Conservation (phyloP, 768 basidiomycete species). For the Tylopilus rubrobrunneus region DNA sequence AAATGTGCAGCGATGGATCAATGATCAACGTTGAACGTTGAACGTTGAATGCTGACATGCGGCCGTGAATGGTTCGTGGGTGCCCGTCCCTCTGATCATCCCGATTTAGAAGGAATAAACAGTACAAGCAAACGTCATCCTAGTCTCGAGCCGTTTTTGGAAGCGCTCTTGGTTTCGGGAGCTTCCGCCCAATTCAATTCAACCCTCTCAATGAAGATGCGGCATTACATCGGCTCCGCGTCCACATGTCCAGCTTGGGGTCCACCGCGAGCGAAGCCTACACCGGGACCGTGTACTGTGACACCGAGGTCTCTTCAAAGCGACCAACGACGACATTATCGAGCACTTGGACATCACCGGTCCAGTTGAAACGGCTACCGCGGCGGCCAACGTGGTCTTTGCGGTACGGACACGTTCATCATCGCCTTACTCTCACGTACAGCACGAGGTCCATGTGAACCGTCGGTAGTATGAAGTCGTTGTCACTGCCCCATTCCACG, state of each 20-base stretch:
- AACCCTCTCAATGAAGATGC: neutral
- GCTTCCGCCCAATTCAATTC: neutral
- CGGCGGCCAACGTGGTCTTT: constrained; percentile 3
- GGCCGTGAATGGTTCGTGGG: no score
- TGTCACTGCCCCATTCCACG: constrained; percentile 16
- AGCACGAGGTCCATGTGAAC: constrained; percentile 17
- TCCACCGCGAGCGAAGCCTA: neutral
- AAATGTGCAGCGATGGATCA: no score
- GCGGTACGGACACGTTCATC: constrained; percentile 2
- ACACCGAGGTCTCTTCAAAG: constrained; percentile 15
- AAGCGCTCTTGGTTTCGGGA: no score
- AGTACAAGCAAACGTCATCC: no score
- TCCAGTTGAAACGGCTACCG: constrained; percentile 7
- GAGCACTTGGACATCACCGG: constrained; percentile 16
- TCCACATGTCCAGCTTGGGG: no score
- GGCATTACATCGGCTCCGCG: no score
- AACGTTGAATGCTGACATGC: no score
- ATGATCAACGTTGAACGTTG: no score
- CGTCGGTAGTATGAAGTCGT: constrained; percentile 15
- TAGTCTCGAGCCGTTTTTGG: no score
- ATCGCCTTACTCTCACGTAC: neutral
- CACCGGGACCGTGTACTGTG: constrained; percentile 8
- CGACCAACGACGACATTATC: constrained; percentile 12
- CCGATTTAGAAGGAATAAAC: no score
- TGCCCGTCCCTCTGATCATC: no score